phyloP scores from a whole-genome alignment of 108 stramenopile genomes.

The Licmophora abbreviata region DNA sequence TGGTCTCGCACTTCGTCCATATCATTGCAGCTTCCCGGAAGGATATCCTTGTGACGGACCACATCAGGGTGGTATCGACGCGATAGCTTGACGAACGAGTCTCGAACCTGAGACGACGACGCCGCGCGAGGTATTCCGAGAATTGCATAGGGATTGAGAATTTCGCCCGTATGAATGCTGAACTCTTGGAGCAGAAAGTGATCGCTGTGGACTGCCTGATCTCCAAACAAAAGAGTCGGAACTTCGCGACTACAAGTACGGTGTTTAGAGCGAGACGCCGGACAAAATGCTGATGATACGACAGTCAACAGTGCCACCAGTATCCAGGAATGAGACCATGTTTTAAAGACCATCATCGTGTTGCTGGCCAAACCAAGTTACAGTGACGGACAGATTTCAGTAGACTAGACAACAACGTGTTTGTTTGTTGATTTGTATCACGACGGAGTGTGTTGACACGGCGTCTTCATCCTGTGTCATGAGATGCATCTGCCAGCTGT shows the following conservation, averaged over 20 bases:
- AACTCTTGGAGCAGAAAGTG: constrained; percentile 28
- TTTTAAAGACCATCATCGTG: too few species aligned
- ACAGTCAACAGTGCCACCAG: too few species aligned
- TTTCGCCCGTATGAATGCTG: constrained; percentile 24
- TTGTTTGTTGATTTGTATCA: too few species aligned
- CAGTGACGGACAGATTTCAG: too few species aligned
- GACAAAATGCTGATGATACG: not conserved
- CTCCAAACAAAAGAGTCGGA: not conserved
- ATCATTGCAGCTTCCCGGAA: constrained; percentile 71
- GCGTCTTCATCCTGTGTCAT: too few species aligned
- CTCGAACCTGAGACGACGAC: constrained; percentile 29
- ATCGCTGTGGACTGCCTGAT: not conserved
- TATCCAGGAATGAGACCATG: too few species aligned
- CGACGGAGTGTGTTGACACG: too few species aligned
- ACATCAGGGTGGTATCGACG: constrained; percentile 61
- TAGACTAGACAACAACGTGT: too few species aligned
- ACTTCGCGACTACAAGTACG: not conserved
- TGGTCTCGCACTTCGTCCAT: constrained; percentile 60
- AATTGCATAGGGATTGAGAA: constrained; percentile 46
- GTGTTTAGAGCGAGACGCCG: not conserved
- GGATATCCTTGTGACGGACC: constrained; percentile 22
- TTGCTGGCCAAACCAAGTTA: too few species aligned
- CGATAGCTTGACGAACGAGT: constrained; percentile 35
- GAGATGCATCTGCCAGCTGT: too few species aligned
- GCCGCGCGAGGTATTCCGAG: constrained; percentile 39